These are phyloP conservation scores for Trichoderma sp. DNA, from an alignment of 2,329 filamentous ascomycete species.

Conservation along the genomic window DNA sequence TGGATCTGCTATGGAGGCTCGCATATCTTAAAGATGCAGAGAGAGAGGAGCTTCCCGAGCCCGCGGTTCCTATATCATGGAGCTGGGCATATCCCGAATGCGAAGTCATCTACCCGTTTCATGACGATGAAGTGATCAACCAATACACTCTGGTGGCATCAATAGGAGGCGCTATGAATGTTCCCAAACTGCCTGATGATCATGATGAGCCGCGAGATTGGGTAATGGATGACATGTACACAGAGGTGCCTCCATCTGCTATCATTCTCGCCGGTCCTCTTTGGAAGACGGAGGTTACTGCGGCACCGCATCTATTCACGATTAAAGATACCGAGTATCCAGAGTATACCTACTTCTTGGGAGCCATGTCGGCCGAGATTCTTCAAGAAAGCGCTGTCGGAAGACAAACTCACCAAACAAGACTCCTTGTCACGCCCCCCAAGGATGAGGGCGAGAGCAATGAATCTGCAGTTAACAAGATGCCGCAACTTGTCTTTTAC, in stretches of 20 bases:
- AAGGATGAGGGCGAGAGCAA: background rate
- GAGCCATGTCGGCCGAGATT: slow-evolving; percentile 6
- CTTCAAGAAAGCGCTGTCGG: slow-evolving; percentile 2
- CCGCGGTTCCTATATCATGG: slow-evolving; percentile 13
- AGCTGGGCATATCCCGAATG: slow-evolving; percentile 18
- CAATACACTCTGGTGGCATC: background rate
- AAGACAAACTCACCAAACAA: background rate
- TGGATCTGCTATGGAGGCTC: slow-evolving; percentile 13
- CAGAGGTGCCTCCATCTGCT: slow-evolving; percentile 2
- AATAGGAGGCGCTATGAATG: background rate
- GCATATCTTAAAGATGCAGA: background rate
- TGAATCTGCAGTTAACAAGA: background rate
- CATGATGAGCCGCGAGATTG: background rate
- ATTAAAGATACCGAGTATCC: slow-evolving; percentile 3
- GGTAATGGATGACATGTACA: slow-evolving; percentile 18
- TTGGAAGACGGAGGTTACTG: slow-evolving; percentile 2
- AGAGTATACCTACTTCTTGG: slow-evolving; percentile 11
- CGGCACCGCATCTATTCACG: background rate
- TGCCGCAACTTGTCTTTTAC: slow-evolving; percentile 14
- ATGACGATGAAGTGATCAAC: background rate
- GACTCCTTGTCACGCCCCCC: background rate
- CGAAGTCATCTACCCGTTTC: slow-evolving; percentile 4
- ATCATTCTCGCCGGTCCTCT: background rate
- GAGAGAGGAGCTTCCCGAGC: background rate
- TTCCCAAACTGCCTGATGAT: slow-evolving; percentile 10